Base-by-base conservation (phyloP, 2,329 filamentous ascomycete species). In the Neofusicoccum umdonicola region DNA sequence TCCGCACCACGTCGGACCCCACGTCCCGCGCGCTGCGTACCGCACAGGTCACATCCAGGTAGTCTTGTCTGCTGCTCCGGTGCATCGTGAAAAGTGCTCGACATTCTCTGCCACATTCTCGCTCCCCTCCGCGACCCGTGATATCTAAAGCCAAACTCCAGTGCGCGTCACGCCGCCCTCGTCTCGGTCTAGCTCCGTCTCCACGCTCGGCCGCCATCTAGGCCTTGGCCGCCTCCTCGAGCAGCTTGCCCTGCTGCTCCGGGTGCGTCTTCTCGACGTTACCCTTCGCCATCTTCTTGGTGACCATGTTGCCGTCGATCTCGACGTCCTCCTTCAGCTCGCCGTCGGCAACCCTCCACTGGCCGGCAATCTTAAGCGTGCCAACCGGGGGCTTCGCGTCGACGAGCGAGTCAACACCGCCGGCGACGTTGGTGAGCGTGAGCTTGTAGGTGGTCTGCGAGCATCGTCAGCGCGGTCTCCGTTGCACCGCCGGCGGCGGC, bases 281-380 rank as follows among this genome's bases (percentile, higher is more conserved):
- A 1, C 70, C 73, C 71, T 77, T 78, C 1, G 76, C 77, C 62
- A 79, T 75, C 70, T 76, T 77, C 73, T 78, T 78, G 73, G 77
- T 77, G 72, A 78, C 72, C 42, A 78, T 77, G 61, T 79, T 78
- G 3, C 74, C 76, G 42, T 79, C 77, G 57, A 79, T 77, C n/a
- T 77, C 73, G 1, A 78, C 74, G 27, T 78, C 75, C 68, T 79
- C 77, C 27, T 67, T 69, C 41, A 79, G 64, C 64, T 69, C 62
- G 31, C 73, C 74, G 31, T 69, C 69, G 3, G n/a, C 63, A 2
- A 78, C 72, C 27, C 77, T 70, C 76, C 77, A 78, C 66, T 76
- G 74, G 17, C 75, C 75, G 4, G 72, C 70, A 60, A 79, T 78
- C 57, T 72, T 76, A 45, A 79, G 72, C 19, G 71, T 69, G 62